Base-by-base conservation (phyloP, 768 basidiomycete species). In the Suillus subluteus region DNA sequence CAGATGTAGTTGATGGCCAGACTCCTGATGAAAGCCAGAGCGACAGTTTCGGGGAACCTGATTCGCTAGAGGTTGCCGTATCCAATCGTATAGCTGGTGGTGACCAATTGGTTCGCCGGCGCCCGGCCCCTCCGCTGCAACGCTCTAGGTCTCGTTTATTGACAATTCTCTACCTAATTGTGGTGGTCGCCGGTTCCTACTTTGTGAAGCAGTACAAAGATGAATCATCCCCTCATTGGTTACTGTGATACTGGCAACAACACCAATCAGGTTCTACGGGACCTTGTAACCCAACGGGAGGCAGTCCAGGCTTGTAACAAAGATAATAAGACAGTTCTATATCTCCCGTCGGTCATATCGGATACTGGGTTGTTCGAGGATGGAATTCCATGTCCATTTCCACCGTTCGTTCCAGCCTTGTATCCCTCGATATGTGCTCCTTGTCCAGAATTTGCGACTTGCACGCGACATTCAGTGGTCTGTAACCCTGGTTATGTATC, bases 401-500 rank as follows among this genome's bases (percentile, higher is more conserved):
- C 82, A 37, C 81, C 87, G 15, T 70, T 89, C 44, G 62, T 88
- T 43, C 87, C 88, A 26, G 72, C 88, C 62, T 83, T 84, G 41
- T 83, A 81, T 66, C 88, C 93, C 1, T 83, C 87, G 54, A 71
- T 81, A 37, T 95, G 94, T 76, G 88, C 91, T 13, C 86, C 86
- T 26, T 95, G 91, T 75, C 91, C 91, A 55, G 82, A 85, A 68
- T 89, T 90, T 74, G 92, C 86, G 40, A 81, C 79, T 58, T 94
- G 92, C 75, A 82, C 79, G 26, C 83, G 81, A 59, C 78, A 83
- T 73, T 81, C 72, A 63, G 84, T 93, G 55, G 82, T 80, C 8
- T 95, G 94, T 79, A 87, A 91, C 64, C 82, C 79, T 38, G 89
- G 91, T 16, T 91, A 87, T 73, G 74, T 93, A 69, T 79, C 90